Evolutionary conservation across 2,329 filamentous ascomycete genomes (phyloP).

Genomic region (Hypoxylon sp.): DNA sequence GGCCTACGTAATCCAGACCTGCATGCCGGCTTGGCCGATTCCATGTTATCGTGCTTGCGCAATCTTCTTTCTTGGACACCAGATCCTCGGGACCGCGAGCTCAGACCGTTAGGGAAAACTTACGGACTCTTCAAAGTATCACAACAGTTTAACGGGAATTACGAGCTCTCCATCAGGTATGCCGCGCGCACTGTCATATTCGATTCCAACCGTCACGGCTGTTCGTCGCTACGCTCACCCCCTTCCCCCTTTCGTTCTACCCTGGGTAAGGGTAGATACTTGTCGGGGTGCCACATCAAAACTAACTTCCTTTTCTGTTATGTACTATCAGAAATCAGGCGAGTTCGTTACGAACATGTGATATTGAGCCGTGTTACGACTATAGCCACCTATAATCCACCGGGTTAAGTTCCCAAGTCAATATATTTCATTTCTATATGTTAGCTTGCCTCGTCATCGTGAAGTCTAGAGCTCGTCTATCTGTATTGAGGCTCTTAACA

Average conservation of each 20-base stretch:
- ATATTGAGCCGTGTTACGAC: constrained; percentile 14
- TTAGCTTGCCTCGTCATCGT: neutral
- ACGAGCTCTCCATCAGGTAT: neutral
- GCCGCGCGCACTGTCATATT: neutral
- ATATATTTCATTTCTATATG: constrained; percentile 1
- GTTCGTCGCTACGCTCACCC: constrained; percentile 28
- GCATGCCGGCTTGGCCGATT: constrained; percentile 10
- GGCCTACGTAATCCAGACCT: constrained; percentile 20
- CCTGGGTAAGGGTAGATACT: constrained; percentile 35
- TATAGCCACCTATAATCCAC: constrained; percentile 16
- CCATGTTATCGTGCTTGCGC: constrained; percentile 24
- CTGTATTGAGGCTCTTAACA: neutral
- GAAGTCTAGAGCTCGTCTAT: neutral
- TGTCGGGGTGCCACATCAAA: neutral
- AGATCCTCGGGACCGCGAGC: constrained; percentile 29
- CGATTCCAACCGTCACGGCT: neutral
- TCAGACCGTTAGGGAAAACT: constrained; percentile 16
- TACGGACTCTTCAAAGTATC: constrained; percentile 29
- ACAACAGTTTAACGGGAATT: constrained; percentile 24
- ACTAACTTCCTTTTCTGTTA: constrained; percentile 15
- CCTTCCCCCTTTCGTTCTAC: constrained; percentile 7
- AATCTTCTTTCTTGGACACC: constrained; percentile 17
- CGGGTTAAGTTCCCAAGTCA: constrained; percentile 8
- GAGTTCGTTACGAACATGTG: constrained; percentile 2
- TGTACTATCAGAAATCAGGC: neutral